Conservation (phyloP, 305 asterid species). For the Fraxinus paxiana region DNA sequence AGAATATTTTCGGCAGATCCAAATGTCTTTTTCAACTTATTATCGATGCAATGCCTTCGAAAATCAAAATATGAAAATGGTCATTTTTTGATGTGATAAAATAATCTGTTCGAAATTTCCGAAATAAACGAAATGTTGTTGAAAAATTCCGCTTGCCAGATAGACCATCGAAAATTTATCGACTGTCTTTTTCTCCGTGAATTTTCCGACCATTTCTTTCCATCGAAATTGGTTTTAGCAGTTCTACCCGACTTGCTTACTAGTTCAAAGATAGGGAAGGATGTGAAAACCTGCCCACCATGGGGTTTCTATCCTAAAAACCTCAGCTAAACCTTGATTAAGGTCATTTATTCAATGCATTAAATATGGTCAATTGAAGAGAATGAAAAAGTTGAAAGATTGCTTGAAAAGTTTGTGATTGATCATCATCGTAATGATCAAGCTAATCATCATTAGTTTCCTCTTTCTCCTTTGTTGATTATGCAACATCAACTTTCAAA, state of each 20-base stretch:
- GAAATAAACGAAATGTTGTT: not conserved
- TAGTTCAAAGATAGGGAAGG: not conserved
- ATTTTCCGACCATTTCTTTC: not conserved
- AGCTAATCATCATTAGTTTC: not conserved
- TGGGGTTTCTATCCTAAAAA: not conserved
- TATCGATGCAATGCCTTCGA: not conserved
- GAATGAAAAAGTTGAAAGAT: not conserved
- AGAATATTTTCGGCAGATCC: not conserved
- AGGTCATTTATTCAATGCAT: not conserved
- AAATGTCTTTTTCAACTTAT: not conserved
- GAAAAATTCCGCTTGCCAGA: not conserved
- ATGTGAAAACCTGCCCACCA: not conserved
- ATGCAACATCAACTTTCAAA: conserved; percentile 2
- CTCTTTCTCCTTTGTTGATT: not conserved
- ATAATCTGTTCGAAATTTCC: not conserved
- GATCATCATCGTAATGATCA: conserved; percentile 5
- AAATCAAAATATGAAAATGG: not conserved
- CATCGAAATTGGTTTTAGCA: not conserved
- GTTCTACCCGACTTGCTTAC: not conserved
- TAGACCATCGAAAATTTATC: not conserved
- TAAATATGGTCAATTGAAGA: not conserved
- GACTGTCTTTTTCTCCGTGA: not conserved
- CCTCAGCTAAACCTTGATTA: not conserved
- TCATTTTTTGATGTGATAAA: not conserved
- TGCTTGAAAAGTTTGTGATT: not conserved